Conservation (phyloP, 2,329 filamentous ascomycete genomes). For the Cordyceps javanica region DNA sequence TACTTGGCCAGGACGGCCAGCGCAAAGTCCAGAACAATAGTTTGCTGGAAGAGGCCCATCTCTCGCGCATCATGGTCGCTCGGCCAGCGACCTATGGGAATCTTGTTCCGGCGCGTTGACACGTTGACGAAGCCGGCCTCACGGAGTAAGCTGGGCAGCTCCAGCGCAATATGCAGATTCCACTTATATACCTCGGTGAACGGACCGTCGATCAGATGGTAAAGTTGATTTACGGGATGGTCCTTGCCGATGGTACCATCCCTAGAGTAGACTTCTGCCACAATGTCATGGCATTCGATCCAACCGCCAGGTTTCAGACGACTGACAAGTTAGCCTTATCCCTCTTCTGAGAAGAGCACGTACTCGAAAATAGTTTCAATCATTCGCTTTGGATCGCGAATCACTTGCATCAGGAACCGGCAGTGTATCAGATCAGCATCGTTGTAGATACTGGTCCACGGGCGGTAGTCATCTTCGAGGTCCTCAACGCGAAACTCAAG, state of each 20-base stretch:
- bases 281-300: slow-evolving; percentile 33
- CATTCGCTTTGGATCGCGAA: slow-evolving; percentile 45
- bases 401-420: slow-evolving; percentile 43
- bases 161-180: slow-evolving; percentile 25
- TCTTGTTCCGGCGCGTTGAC: slow-evolving; percentile 19
- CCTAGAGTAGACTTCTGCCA: slow-evolving; percentile 26
- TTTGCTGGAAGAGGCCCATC: slow-evolving; percentile 32
- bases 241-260: slow-evolving; percentile 24
- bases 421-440: slow-evolving; percentile 48
- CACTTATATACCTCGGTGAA: slow-evolving; percentile 30
- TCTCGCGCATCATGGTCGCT: slow-evolving; percentile 28
- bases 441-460: slow-evolving; percentile 30
- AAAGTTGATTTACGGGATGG: slow-evolving; percentile 29
- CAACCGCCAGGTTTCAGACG: slow-evolving; percentile 33
- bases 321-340: slow-evolving; percentile 18
- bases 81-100: slow-evolving; percentile 34
- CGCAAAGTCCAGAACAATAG: slow-evolving; percentile 29
- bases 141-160: slow-evolving; percentile 24
- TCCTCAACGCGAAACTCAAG: slow-evolving; percentile 42
- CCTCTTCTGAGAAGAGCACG: slow-evolving; percentile 3
- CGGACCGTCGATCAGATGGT: slow-evolving; percentile 25
- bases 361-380: slow-evolving; percentile 41
- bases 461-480: slow-evolving; percentile 29
- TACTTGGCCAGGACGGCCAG: slow-evolving; percentile 28
- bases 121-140: slow-evolving; percentile 30